These are phyloP conservation scores for Penicillium atrosanguineum DNA, from an alignment of 495 filamentous ascomycete genomes.

Conservation along the genomic window DNA sequence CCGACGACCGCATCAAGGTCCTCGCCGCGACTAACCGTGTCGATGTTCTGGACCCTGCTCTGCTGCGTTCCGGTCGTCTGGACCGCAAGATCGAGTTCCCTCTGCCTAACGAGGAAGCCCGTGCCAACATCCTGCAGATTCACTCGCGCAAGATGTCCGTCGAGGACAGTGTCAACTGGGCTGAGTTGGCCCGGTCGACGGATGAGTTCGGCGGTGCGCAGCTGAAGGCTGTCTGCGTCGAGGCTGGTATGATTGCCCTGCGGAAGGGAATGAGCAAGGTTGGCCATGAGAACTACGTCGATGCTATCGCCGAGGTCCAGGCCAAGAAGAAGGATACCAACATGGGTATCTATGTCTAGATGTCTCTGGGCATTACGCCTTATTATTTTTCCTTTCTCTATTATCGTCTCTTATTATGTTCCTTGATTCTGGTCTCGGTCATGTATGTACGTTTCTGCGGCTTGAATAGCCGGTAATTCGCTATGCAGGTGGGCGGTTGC, in stretches of 20 bases:
- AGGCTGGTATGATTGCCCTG: slow-evolving; percentile 98
- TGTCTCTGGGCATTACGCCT: slow-evolving; percentile 2
- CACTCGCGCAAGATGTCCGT: slow-evolving; percentile 99
- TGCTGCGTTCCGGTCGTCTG: slow-evolving; percentile 89
- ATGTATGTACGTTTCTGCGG: slow-evolving; percentile 29
- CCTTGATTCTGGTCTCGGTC: slow-evolving; percentile 9
- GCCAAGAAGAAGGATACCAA: slow-evolving; percentile 94
- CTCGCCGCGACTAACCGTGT: slow-evolving; percentile 97
- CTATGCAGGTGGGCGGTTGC: slow-evolving; percentile 19
- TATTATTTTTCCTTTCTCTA: slow-evolving; percentile 9
- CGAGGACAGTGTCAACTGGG: slow-evolving; percentile 91
- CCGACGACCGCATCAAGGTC: slow-evolving; percentile 98
- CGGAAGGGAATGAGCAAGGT: slow-evolving; percentile 91
- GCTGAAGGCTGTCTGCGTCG: slow-evolving; percentile 97
- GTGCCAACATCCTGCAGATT: slow-evolving; percentile 95
- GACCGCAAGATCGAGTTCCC: slow-evolving; percentile 99
- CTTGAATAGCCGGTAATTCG: slow-evolving; percentile 24
- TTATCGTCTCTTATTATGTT: background rate
- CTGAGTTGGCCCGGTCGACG: slow-evolving; percentile 91
- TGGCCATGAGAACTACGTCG: slow-evolving; percentile 97
- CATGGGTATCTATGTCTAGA: slow-evolving; percentile 54
- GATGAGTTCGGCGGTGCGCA: slow-evolving; percentile 98
- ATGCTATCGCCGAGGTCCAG: slow-evolving; percentile 96
- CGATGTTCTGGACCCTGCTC: slow-evolving; percentile 92
- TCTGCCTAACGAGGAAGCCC: slow-evolving; percentile 96